Conservation (phyloP, 768 basidiomycete genomes). For the Brasilioporus rufonigricans region DNA sequence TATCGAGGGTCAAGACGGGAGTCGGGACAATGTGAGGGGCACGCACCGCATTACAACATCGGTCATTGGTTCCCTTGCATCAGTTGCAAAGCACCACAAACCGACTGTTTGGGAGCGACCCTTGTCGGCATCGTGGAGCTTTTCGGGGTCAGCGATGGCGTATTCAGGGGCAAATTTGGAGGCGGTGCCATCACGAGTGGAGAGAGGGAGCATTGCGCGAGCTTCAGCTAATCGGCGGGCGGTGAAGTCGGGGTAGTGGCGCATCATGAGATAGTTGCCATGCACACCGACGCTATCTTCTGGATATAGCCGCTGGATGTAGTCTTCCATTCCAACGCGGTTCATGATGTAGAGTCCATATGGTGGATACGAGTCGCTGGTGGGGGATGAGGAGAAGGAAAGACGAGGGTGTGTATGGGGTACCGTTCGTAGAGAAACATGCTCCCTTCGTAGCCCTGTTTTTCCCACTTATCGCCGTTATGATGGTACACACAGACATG, state of each 20-base stretch:
- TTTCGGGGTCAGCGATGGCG: constrained; percentile 41
- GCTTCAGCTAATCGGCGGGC: constrained; percentile 40
- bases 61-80: constrained; percentile 67
- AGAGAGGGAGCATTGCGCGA: constrained; percentile 26
- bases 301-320: constrained; percentile 69
- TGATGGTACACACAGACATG: constrained; percentile 82
- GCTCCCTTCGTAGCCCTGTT: constrained; percentile 81
- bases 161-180: constrained; percentile 54
- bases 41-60: constrained; percentile 68
- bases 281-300: constrained; percentile 67
- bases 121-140: constrained; percentile 47
- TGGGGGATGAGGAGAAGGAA: constrained; percentile 4
- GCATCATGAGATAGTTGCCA: constrained; percentile 69
- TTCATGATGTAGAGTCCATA: constrained; percentile 87
- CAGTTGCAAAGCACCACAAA: constrained; percentile 72
- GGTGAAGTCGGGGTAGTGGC: constrained; percentile 71
- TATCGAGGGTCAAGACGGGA: not conserved
- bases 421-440: constrained; percentile 89
- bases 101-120: constrained; percentile 60
- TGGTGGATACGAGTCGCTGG: constrained; percentile 71
- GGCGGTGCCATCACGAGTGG: constrained; percentile 29
- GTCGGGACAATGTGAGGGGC: not conserved
- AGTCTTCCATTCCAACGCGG: constrained; percentile 76
- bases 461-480: constrained; percentile 75
- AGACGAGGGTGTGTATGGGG: not conserved